Evolutionary conservation across 2,329 filamentous ascomycete genomes (phyloP).

Genomic region (Colletotrichum tamarilloi): DNA sequence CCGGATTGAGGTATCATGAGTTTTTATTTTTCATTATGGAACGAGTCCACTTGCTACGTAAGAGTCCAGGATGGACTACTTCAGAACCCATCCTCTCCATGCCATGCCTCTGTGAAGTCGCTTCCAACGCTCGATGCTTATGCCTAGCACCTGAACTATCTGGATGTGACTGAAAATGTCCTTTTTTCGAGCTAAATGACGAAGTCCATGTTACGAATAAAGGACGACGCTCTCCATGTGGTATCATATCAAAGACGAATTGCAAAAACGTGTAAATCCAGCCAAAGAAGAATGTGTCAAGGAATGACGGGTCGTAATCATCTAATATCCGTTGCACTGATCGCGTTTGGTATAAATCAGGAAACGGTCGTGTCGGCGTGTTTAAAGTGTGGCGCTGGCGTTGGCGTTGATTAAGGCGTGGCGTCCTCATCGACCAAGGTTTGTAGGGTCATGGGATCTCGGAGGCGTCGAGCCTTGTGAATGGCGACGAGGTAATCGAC

Average conservation of each 20-base stretch:
- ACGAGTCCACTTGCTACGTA: neutral
- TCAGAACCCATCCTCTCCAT: neutral
- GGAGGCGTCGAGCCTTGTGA: slow-evolving; percentile 52
- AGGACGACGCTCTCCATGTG: slow-evolving; percentile 33
- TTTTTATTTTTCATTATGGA: slow-evolving; percentile 2
- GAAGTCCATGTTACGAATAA: slow-evolving; percentile 17
- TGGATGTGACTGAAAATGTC: neutral
- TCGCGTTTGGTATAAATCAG: slow-evolving; percentile 18
- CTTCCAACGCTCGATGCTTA: neutral
- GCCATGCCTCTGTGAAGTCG: neutral
- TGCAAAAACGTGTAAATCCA: slow-evolving; percentile 29
- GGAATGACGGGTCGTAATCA: slow-evolving; percentile 29
- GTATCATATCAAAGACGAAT: slow-evolving; percentile 35
- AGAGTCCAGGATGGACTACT: neutral
- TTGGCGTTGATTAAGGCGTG: neutral
- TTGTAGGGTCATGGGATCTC: slow-evolving; percentile 35
- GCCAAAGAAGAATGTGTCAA: slow-evolving; percentile 5
- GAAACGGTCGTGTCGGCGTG: slow-evolving; percentile 12
- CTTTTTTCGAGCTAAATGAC: slow-evolving; percentile 24
- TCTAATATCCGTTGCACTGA: slow-evolving; percentile 7
- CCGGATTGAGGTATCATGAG: neutral
- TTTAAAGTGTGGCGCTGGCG: neutral
- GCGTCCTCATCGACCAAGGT: slow-evolving; percentile 27
- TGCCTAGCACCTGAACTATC: slow-evolving; percentile 4
- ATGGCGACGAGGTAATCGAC: slow-evolving; percentile 65